Base-by-base conservation (phyloP, 169 alveolate species). In the Eimeria falciformis region DNA sequence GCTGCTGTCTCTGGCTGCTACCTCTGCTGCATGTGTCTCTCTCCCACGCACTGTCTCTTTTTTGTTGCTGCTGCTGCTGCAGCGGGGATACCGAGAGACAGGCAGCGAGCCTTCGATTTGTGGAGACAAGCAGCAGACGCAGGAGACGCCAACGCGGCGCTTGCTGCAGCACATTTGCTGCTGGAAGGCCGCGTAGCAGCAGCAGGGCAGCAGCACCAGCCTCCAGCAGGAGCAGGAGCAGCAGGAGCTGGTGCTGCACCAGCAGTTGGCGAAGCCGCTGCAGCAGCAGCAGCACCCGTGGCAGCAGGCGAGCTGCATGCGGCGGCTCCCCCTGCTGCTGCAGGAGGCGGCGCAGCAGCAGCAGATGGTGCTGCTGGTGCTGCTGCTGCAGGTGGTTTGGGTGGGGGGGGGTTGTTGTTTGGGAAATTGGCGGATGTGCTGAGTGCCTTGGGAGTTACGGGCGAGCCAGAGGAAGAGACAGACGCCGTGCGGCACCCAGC, bases 81-180 rank as follows among this genome's bases (percentile, higher is more conserved):
- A 47, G 96, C 94, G 1, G 96, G 96, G 11, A 94, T 94, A n/a
- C 91, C 92, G 12, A 91, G 96, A 75, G 94, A 94, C 83, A 77
- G 86, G n/a, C 84, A 91, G 27, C 91, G 95, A 37, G 96, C 96
- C 4, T 91, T 93, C 18, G 94, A 79, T 65, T 75, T 94, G 23
- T 91, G 95, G 96, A 86, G 83, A 18, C 89, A 83, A 40, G 91
- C 96, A 3, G 94, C 96, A 9, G 92, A 92, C 29, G 46, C 88
- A 55, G 96, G 96, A 3, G 95, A 91, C 56, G 93, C 95, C 17
- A 92, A 89, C 40, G 96, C 95, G 5, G 96, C 96, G 46, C 29
- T 94, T 58, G 95, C 96, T 4, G 75, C 91, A 33, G 96, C 96
- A 25, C 89, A 78, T 73, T 45, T 94, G 56, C 88, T 88, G 40